phyloP scores from a whole-genome alignment of 345 rosid genomes.

The Hevea brasiliensis region DNA sequence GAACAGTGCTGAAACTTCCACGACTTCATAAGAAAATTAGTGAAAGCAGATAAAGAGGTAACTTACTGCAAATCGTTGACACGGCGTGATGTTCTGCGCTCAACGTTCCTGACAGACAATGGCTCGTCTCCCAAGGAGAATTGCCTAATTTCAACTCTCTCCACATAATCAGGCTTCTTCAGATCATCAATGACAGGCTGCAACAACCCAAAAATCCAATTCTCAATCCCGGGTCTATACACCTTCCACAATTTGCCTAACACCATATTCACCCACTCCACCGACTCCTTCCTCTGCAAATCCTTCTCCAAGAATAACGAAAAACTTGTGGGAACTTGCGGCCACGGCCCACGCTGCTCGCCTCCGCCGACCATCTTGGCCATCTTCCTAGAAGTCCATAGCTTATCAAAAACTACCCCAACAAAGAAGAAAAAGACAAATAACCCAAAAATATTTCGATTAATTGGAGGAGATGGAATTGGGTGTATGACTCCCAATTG shows the following conservation, averaged over 20 bases:
- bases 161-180: slow-evolving; percentile 89
- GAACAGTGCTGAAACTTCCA: neutral
- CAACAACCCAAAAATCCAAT: slow-evolving; percentile 84
- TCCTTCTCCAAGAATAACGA: slow-evolving; percentile 86
- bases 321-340: slow-evolving; percentile 86
- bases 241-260: slow-evolving; percentile 97
- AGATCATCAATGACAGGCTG: slow-evolving; percentile 97
- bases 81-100: slow-evolving; percentile 90
- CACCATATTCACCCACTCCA: slow-evolving; percentile 99
- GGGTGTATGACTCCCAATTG: slow-evolving; percentile 89
- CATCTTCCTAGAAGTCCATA: slow-evolving; percentile 75
- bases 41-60: neutral
- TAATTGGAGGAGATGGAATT: slow-evolving; percentile 84
- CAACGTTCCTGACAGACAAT: slow-evolving; percentile 88
- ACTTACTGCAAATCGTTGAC: slow-evolving; percentile 95
- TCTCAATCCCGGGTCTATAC: slow-evolving; percentile 83
- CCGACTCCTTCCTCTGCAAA: slow-evolving; percentile 94
- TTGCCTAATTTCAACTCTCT: slow-evolving; percentile 90
- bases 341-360: slow-evolving; percentile 52
- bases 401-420: slow-evolving; percentile 83
- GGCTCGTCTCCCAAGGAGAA: slow-evolving; percentile 96
- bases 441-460: slow-evolving; percentile 57
- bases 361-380: slow-evolving; percentile 26
- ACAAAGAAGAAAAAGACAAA: slow-evolving; percentile 88
- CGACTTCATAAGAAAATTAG: neutral